Evolutionary conservation across 2,329 filamentous ascomycete genomes (phyloP), one percentile per base, ranked within the genome.

Genomic region (Knoxdaviesia capensis): DNA sequence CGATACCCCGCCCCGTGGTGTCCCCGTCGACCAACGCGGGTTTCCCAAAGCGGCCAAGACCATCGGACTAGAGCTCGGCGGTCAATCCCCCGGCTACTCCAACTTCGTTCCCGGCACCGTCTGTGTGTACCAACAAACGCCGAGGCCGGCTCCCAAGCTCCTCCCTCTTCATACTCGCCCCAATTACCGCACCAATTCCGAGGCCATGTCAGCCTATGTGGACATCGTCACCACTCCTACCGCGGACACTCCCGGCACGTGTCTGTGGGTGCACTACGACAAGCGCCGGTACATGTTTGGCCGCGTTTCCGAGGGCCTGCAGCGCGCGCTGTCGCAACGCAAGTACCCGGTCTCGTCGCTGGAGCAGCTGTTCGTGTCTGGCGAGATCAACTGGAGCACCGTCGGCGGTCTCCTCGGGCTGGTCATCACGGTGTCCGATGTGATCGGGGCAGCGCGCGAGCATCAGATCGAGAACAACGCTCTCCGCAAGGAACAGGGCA

Each of bases 201-300:
- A 31, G 43, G 56, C 49, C 47, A 94, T 94, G 87, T 69, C 77
- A 50, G 79, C 70, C 54, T 74, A 66, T 51, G 66, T 87, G 44
- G 78, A 92, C 56, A 62, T 96, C 51, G 58, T 88, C 47, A 80
- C 78, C 11, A 81, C 80, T 45, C 88, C 88, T 9, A 90, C 88
- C 49, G 80, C 79, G 45, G 90, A 98, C 59, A 94, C 86, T 20
- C 73, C 78, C 1, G 88, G 88, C 42, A 83, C 84, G 2, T 71
- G 74, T 40, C 57, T 96, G 32, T 56, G 85, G 34, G 65, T 98
- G 6, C 77, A 88, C 54, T 87, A 86, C 53, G 82, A 88, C 51
- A 72, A 76, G 52, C 78, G 80, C 51, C 72, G 83, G 44, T 98
- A 98, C 58, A 50, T 94, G 10, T 80, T 98, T 53, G 90, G 90